Base-by-base conservation (phyloP, 805 yeast species). In the Saccharomycopsis sp. region DNA sequence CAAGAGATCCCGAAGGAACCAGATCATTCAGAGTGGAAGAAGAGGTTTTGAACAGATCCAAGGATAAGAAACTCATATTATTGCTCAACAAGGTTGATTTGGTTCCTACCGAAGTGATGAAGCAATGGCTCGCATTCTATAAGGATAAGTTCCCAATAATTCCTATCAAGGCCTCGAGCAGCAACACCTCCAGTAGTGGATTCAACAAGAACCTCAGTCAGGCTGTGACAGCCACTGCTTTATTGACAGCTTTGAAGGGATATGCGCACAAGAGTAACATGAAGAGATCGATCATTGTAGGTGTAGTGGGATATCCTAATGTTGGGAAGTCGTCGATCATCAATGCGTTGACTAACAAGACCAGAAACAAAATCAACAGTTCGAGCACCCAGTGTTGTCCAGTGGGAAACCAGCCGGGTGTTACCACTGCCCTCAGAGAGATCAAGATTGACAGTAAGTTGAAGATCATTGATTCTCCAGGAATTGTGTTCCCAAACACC, bases 381-480 rank as follows among this genome's bases (percentile, higher is more conserved):
- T 44, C 49, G 8, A 44, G 49, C 22, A 44, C 49, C 19, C 49
- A 44, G 12, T 93, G 92, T 12, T 94, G 98, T 70, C 97, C 99
- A 15, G 96, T 88, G 35, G 99, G 99, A 55, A 96, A 96, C 69
- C 94, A 88, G 74, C 97, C 99, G 2, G 99, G 99, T 70, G 94
- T 94, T 53, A 93, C 99, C 34, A 92, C 97, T 0, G 77, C 93
- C 2, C 75, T 94, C 70, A 83, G 97, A 74, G 96, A 91, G 71
- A 91, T 93, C 60, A 94, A 93, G 74, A 80, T 93, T 61, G 99
- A 93, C 72, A 87, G 85, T 69, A 91, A 91, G 72, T 80, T 93
- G 66, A 89, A 87, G 72, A 79, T 93, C 64, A 78, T 93, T 68
- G 99, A 93, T 73, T 89, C 97, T 57, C 99, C 99, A 56, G 99